A percentile compares a stretch with the other conserved stretches of the same genome.
Evolutionary conservation across 2,329 filamentous ascomycete genomes (phyloP).

Genomic region (Scedosporium apiospermum): DNA sequence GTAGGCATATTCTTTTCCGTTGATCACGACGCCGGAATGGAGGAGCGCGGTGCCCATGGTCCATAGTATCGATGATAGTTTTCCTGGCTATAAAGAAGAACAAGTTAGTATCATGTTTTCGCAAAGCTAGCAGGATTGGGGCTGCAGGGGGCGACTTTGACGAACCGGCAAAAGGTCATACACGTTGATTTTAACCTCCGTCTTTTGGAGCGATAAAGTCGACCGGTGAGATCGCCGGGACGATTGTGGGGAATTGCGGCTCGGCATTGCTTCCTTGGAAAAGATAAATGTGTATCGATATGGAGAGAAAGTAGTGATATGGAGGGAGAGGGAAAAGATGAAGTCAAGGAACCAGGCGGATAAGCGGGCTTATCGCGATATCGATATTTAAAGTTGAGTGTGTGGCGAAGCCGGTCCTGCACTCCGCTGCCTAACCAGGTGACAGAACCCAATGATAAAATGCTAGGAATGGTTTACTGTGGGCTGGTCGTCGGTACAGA

Average conservation of each 20-base stretch:
- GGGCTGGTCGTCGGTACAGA: no score
- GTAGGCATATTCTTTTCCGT: conserved; percentile 73
- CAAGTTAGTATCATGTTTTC: background rate
- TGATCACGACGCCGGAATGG: conserved; percentile 76
- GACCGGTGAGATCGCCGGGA: conserved; percentile 43
- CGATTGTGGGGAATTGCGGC: conserved; percentile 30
- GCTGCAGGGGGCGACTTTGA: background rate
- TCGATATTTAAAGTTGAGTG: no score
- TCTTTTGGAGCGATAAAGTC: conserved; percentile 61
- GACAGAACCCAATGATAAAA: no score
- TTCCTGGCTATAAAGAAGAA: conserved; percentile 47
- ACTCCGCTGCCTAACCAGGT: no score
- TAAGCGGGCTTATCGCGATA: no score
- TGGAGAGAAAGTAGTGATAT: no score
- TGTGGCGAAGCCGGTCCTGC: no score
- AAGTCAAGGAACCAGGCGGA: no score
- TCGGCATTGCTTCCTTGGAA: conserved; percentile 21
- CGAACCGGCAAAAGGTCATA: conserved; percentile 67
- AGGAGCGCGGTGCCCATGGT: conserved; percentile 66
- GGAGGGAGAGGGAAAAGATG: no score
- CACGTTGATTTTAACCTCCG: conserved; percentile 65
- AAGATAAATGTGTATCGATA: no score
- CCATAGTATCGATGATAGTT: conserved; percentile 69
- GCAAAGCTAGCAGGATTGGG: background rate
- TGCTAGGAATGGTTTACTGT: no score